Percentiles rank a stretch among this genome's conserved stretches.
phyloP scores from a whole-genome alignment of 176 grass and related monocot species.

The Urochloa ruziziensis region DNA sequence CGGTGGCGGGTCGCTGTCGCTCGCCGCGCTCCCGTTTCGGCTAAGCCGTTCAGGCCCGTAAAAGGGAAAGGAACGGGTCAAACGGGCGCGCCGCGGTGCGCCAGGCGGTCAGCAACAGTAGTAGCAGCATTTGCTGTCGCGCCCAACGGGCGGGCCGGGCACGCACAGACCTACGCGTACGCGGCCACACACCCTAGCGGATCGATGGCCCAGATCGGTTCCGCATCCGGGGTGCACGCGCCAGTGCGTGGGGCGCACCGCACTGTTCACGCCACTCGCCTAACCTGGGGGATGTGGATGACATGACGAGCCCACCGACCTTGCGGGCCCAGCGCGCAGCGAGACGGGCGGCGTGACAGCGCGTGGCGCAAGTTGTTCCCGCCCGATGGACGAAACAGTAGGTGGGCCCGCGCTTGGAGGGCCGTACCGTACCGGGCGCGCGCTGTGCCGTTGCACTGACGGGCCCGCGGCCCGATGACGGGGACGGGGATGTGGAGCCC shows the following conservation, averaged over 20 bases:
- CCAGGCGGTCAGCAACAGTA: background rate
- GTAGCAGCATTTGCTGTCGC: background rate
- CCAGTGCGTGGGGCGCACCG: conserved; percentile 28
- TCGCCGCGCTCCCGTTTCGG: conserved; percentile 27
- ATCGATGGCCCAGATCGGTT: conserved; percentile 6
- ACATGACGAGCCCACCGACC: background rate
- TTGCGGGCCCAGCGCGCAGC: background rate
- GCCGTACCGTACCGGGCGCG: background rate
- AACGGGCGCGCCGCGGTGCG: background rate
- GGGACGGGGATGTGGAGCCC: conserved; percentile 9
- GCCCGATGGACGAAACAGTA: background rate
- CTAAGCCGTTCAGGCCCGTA: conserved; percentile 15
- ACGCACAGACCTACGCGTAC: background rate
- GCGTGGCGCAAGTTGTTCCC: background rate
- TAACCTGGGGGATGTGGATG: background rate
- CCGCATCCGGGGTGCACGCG: conserved; percentile 7
- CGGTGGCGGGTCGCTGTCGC: conserved; percentile 5
- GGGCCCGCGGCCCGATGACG: conserved; percentile 31
- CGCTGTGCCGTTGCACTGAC: background rate
- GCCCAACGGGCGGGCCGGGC: background rate
- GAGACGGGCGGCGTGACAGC: fast-evolving
- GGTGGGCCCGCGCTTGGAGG: background rate
- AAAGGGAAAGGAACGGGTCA: conserved; percentile 22
- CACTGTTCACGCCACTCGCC: background rate
- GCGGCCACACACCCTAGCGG: background rate